Conservation (phyloP, 495 filamentous ascomycete species). For the Podospora didyma region DNA sequence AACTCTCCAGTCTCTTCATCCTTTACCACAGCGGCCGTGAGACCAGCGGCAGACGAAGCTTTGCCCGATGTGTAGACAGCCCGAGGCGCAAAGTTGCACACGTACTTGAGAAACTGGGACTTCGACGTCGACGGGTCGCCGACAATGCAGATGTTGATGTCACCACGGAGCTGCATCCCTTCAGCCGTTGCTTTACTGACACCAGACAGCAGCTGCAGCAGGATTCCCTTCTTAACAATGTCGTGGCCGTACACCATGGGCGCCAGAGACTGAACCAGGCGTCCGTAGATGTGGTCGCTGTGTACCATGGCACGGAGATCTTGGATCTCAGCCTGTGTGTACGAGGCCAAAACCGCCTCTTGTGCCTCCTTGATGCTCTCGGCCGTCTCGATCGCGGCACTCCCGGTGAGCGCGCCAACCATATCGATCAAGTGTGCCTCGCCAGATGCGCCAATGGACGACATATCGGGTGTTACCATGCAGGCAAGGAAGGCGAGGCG, state of each 20-base stretch:
- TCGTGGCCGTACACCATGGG: conserved; percentile 97
- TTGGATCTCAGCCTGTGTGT: conserved; percentile 80
- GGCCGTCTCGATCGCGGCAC: conserved; percentile 53
- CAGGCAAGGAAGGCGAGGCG: conserved; percentile 94
- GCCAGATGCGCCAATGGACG: conserved; percentile 58
- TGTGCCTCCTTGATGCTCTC: conserved; percentile 80
- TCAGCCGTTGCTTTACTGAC: conserved; percentile 87
- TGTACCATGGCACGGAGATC: conserved; percentile 92
- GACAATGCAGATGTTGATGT: conserved; percentile 98
- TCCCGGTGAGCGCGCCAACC: conserved; percentile 74
- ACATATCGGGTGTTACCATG: conserved; percentile 92
- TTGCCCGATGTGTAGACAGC: conserved; percentile 98
- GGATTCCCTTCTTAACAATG: conserved; percentile 94
- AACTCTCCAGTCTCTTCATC: conserved; percentile 98
- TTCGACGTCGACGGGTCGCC: conserved; percentile 98
- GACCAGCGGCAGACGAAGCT: conserved; percentile 93
- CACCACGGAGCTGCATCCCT: conserved; percentile 88
- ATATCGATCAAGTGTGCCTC: conserved; percentile 57
- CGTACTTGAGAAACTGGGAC: conserved; percentile 97
- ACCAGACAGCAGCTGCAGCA: conserved; percentile 90
- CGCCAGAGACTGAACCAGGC: conserved; percentile 92
- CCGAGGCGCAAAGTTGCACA: conserved; percentile 91
- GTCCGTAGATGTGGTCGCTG: conserved; percentile 87
- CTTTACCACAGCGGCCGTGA: conserved; percentile 95
- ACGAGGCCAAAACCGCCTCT: conserved; percentile 76